These are phyloP conservation scores for Linnemannia zychae DNA, from an alignment of 192 early-diverging fungal species.

Conservation along the genomic window DNA sequence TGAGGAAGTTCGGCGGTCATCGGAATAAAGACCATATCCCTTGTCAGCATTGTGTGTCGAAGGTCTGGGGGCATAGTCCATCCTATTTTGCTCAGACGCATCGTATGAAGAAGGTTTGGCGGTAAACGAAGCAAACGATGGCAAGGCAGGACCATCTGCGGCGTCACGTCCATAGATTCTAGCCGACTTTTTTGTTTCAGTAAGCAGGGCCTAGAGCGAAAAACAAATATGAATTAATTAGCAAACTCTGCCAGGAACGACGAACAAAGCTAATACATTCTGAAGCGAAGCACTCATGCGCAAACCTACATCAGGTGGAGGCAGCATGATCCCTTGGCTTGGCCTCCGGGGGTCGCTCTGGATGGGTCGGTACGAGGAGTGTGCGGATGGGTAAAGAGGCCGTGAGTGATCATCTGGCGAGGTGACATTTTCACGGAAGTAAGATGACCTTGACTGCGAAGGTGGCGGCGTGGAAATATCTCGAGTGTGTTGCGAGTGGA, in stretches of 20 bases:
- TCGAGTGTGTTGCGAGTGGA: neutral
- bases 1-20: slow-evolving; percentile 20
- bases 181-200: slow-evolving; percentile 9
- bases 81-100: slow-evolving; percentile 22
- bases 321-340: slow-evolving; percentile 30
- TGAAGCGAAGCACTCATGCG: neutral
- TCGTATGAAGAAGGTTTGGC: slow-evolving; percentile 27
- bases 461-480: slow-evolving; percentile 1
- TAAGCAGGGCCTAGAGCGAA: slow-evolving; percentile 6
- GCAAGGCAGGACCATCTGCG: slow-evolving; percentile 24
- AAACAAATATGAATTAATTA: neutral
- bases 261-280: neutral
- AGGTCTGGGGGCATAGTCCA: slow-evolving; percentile 6
- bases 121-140: slow-evolving; percentile 25
- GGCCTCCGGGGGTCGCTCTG: slow-evolving; percentile 27
- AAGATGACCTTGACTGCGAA: slow-evolving; percentile 6
- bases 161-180: slow-evolving; percentile 43
- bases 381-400: slow-evolving; percentile 4
- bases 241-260: neutral
- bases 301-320: slow-evolving; percentile 20
- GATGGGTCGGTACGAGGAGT: slow-evolving; percentile 17
- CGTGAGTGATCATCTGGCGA: neutral
- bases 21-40: slow-evolving; percentile 5
- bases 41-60: slow-evolving; percentile 16
- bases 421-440: slow-evolving; percentile 5